Evolutionary conservation across 768 basidiomycete genomes (phyloP), one percentile per base, ranked within the genome.

Genomic region (Pleurotus sapidus): DNA sequence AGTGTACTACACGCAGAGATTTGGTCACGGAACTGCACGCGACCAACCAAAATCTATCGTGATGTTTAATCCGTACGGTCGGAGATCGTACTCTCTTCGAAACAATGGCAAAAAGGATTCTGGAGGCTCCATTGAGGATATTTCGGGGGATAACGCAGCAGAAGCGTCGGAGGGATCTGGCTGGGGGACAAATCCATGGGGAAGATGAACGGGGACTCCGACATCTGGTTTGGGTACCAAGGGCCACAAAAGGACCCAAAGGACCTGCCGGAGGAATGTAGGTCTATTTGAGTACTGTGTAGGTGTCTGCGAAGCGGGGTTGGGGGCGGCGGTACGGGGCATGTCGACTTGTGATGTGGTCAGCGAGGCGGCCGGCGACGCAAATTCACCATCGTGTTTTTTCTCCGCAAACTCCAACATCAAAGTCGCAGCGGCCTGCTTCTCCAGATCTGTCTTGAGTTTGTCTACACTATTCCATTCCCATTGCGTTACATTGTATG

Each of bases 31-130:
- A 25, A 17, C 49, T 5, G 17, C 37, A 34, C 49, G 49, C 5
- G 79, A 78, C 90, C 89, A 91, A 48, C 86, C 77, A 67, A 93
- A 84, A 67, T 94, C 92, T 43, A 94, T 57, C 39, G 91, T 74
- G 57, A 93, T 72, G 43, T 83, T 84, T 45, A 94, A 73, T 7
- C 91, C 91, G 69, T 87, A 84, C 9, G 80, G 79, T 24, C 86
- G 82, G 59, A 94, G 69, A 67, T 93, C 91, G 63, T 89, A 86
- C 66, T 89, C 84, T 62, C 74, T 70, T 42, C 81, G 74, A 47
- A 74, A 60, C 47, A 74, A 59, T 3, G 72, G 68, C 7, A 66
- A 62, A 42, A 56, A 47, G 53, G 58, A 46, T 58, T 65, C 46
- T 39, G n/a, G 25, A 6, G 27, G 12, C 12, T 15, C 30, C 12